Conservation (phyloP, 208 protist species). For the Angomonas ambiguus region DNA sequence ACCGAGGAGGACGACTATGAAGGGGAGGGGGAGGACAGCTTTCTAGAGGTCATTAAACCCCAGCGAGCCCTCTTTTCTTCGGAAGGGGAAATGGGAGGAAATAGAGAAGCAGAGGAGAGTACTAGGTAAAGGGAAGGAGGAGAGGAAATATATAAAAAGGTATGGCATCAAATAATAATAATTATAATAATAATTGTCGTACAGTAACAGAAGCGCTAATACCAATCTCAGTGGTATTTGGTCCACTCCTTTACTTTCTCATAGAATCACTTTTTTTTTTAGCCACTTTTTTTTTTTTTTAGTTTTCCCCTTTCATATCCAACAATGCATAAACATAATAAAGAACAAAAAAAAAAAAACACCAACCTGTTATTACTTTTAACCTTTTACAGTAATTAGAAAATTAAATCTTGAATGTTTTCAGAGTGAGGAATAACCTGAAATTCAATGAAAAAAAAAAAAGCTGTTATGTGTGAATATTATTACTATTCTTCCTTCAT, state of each 20-base stretch:
- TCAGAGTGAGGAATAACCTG: too few relatives aligned
- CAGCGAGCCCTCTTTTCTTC: slow-evolving; percentile 1
- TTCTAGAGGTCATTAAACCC: neutral
- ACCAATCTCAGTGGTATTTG: too few relatives aligned
- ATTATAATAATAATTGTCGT: too few relatives aligned
- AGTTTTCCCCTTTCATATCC: neutral
- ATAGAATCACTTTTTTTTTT: slow-evolving; percentile 10
- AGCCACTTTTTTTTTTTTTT: slow-evolving; percentile 15
- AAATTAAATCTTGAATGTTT: too few relatives aligned
- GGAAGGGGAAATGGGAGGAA: neutral
- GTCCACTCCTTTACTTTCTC: neutral
- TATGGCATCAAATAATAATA: neutral
- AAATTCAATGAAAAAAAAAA: too few relatives aligned
- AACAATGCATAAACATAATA: neutral
- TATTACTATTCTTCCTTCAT: neutral
- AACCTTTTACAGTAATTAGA: neutral
- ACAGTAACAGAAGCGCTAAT: too few relatives aligned
- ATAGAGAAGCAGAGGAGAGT: slow-evolving; percentile 3
- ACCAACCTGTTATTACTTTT: neutral
- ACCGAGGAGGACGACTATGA: neutral
- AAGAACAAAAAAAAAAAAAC: slow-evolving; percentile 4
- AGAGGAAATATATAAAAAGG: neutral
- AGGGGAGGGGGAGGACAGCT: neutral
- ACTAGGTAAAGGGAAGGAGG: neutral
- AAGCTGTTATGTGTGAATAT: neutral